Evolutionary conservation across 2,329 filamentous ascomycete species (phyloP).

Genomic region (Penicillium sclerotiorum): DNA sequence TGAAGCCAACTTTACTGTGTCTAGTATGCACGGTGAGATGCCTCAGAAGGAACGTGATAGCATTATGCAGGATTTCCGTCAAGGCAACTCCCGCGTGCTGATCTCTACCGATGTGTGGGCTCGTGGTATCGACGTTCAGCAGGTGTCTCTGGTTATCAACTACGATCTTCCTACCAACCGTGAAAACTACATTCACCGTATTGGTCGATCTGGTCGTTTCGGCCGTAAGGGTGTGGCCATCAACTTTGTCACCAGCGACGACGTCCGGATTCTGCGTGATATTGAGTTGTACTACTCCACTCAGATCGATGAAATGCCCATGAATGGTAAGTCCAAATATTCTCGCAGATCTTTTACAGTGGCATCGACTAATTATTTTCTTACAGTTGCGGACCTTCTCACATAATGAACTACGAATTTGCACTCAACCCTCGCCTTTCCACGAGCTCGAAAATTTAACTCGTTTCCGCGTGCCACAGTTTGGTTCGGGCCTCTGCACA

Average conservation of each 20-base stretch:
- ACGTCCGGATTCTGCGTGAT: constrained; percentile 99
- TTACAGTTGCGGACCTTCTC: constrained; percentile 39
- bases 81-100: constrained; percentile 95
- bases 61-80: constrained; percentile 99
- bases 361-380: constrained; percentile 14
- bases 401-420: constrained; percentile 29
- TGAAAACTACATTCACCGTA: constrained; percentile 99
- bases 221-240: constrained; percentile 99
- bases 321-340: constrained; percentile 70
- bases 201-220: constrained; percentile 99
- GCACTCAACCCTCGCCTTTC: constrained; percentile 7
- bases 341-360: background rate
- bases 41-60: constrained; percentile 95
- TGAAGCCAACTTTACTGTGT: constrained; percentile 97
- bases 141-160: constrained; percentile 99
- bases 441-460: constrained; percentile 9
- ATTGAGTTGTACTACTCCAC: constrained; percentile 99
- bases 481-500: background rate
- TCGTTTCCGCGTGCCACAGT: background rate
- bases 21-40: constrained; percentile 99
- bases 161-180: constrained; percentile 98
- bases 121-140: constrained; percentile 99
- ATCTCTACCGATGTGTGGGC: constrained; percentile 97
- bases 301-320: constrained; percentile 99
- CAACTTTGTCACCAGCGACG: constrained; percentile 99